A percentile compares a stretch with the other conserved stretches of the same genome.
phyloP scores from a whole-genome alignment of 805 yeast species.

The Metschnikowia baotianmanensis region DNA sequence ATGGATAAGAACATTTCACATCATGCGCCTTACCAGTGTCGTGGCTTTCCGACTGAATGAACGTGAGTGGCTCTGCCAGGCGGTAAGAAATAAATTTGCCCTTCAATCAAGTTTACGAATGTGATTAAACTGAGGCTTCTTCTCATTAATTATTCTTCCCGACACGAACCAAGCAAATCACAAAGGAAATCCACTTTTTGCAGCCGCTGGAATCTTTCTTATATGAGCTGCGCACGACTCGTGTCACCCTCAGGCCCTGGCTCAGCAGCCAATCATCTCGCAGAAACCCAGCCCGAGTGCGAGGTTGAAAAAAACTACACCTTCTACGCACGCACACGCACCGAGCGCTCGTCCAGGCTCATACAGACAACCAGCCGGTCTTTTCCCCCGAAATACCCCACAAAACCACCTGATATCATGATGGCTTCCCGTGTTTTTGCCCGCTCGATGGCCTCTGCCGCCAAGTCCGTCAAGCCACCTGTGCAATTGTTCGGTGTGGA shows the following conservation, averaged over 20 bases:
- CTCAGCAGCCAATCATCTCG: constrained; percentile 2
- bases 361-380: neutral
- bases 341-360: constrained; percentile 5
- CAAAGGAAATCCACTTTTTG: no score
- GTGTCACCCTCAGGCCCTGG: neutral
- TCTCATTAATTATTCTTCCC: no score
- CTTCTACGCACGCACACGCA: neutral
- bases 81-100: no score
- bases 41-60: no score
- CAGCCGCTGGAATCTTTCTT: no score
- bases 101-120: no score
- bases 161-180: no score
- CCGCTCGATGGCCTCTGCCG: constrained; percentile 74
- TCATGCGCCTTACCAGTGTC: no score
- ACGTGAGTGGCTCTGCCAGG: no score
- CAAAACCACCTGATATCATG: constrained; percentile 4
- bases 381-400: neutral
- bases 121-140: no score
- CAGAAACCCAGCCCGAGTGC: constrained; percentile 5
- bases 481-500: constrained; percentile 92
- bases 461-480: constrained; percentile 72
- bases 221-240: constrained; percentile 1
- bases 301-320: constrained; percentile 2
- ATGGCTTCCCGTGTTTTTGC: constrained; percentile 65
- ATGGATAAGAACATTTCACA: no score